Base-by-base conservation (phyloP, 2,329 filamentous ascomycete genomes). In the Pseudogymnoascus sp. region DNA sequence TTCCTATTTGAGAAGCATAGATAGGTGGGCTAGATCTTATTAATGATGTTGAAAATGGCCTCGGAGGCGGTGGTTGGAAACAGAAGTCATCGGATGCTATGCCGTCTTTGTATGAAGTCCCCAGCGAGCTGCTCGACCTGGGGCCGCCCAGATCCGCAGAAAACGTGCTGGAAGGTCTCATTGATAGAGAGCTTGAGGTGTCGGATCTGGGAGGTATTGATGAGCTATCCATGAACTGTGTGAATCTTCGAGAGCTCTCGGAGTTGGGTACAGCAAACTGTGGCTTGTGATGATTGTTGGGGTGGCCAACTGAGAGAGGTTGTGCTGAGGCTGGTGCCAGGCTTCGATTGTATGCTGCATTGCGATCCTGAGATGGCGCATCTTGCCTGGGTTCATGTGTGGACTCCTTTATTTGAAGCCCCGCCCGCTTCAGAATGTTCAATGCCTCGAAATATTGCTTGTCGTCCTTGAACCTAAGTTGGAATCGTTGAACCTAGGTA, bases 391-490 rank as follows among this genome's bases (percentile, higher is more conserved):
- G 36, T 62, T 23, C 25, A 28, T 28, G 34, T 61, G 62, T 13
- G 54, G 63, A 21, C 63, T 64, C 54, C 63, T 72, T 69, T 74
- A 75, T 54, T 39, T 72, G 60, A 74, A 75, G 64, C 63, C 63
- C 79, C 68, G 71, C 73, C 67, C 62, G 69, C 68, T 64, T 74
- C 68, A 64, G 69, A 71, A 65, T 64, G 67, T 64, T 74, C 14
- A 69, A 13, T 37, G 66, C 66, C 62, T 62, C 67, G 10, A 61
- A 43, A 54, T 73, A 80, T 62, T 79, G 78, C 25, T 68, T 61
- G 8, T 74, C 69, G 4, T 72, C 75, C 14, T 65, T 68, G 65
- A 81, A 80, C 62, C 74, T 79, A 21, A 81, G 65, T 66, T 81
- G 79, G 41, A 79, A 71, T 51, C 79, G 75, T 41, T 77, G 74